A percentile compares a stretch with the other conserved stretches of the same genome.
Conservation (phyloP, 768 basidiomycete genomes). For the Suillus placidus region DNA sequence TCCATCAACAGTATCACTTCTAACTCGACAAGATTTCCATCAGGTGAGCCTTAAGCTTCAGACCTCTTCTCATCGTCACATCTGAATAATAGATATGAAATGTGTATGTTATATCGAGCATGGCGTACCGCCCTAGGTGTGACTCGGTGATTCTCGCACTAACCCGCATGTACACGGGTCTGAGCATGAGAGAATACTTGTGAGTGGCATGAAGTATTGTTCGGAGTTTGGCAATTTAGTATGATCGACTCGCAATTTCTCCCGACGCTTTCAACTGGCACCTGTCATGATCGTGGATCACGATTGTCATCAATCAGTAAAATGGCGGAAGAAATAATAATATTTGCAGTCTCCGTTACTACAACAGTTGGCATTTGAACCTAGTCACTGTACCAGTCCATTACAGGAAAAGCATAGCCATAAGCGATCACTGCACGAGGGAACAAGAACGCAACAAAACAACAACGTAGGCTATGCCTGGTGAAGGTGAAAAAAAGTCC, state of each 20-base stretch:
- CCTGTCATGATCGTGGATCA: neutral
- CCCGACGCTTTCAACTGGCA: neutral
- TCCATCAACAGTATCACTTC: neutral
- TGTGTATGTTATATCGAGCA: too few species aligned
- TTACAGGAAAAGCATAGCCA: too few species aligned
- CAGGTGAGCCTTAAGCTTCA: neutral
- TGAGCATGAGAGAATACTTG: neutral
- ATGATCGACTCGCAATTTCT: neutral
- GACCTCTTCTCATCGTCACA: neutral
- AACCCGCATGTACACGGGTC: neutral
- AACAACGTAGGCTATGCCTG: constrained; percentile 11
- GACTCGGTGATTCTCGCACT: neutral
- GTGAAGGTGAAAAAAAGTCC: constrained; percentile 1
- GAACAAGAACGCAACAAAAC: constrained; percentile 8
- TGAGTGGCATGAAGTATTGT: neutral
- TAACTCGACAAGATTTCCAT: neutral
- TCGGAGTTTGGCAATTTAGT: neutral
- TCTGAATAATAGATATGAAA: neutral
- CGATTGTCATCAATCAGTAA: neutral
- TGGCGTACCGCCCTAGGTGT: neutral
- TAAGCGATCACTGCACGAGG: constrained; percentile 1
- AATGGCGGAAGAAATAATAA: neutral
- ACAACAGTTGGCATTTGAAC: neutral
- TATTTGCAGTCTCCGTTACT: neutral
- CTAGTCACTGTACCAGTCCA: neutral